phyloP scores from a whole-genome alignment of 208 protist genomes.

The Leishmania tropica region DNA sequence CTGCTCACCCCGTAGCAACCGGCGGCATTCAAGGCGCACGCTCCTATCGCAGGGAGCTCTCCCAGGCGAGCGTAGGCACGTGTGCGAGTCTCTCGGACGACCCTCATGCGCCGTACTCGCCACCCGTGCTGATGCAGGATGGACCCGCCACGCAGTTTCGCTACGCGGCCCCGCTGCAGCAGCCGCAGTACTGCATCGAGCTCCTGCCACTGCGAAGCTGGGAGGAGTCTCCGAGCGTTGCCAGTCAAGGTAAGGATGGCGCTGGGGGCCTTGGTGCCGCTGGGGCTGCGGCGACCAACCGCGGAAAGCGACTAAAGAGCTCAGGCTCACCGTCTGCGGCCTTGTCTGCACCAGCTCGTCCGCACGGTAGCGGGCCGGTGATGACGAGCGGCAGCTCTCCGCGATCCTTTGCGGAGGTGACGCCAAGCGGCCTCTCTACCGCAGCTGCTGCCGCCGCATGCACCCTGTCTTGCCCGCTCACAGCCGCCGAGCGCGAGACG shows the following conservation, averaged over 20 bases:
- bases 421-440: not conserved
- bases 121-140: slow-evolving; percentile 40
- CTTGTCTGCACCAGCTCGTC: not conserved
- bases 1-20: not conserved
- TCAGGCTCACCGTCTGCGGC: not conserved
- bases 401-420: not conserved
- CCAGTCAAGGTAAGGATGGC: slow-evolving; percentile 10
- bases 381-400: not conserved
- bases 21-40: not conserved
- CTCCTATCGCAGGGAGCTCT: slow-evolving; percentile 6
- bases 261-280: not conserved
- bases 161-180: slow-evolving; percentile 50
- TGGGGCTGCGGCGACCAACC: not conserved
- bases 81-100: not conserved
- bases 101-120: not conserved
- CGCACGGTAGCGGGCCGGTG: not conserved
- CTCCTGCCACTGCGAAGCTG: slow-evolving; percentile 39
- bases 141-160: slow-evolving; percentile 40
- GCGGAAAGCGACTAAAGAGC: slow-evolving; percentile 9
- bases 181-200: slow-evolving; percentile 37
- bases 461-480: slow-evolving; percentile 22
- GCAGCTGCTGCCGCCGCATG: not conserved
- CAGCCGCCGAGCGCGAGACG: slow-evolving; percentile 24
- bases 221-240: slow-evolving; percentile 16
- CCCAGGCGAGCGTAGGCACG: not conserved